Base-by-base conservation (phyloP, 2,329 filamentous ascomycete species). In the Calonectria montana region DNA sequence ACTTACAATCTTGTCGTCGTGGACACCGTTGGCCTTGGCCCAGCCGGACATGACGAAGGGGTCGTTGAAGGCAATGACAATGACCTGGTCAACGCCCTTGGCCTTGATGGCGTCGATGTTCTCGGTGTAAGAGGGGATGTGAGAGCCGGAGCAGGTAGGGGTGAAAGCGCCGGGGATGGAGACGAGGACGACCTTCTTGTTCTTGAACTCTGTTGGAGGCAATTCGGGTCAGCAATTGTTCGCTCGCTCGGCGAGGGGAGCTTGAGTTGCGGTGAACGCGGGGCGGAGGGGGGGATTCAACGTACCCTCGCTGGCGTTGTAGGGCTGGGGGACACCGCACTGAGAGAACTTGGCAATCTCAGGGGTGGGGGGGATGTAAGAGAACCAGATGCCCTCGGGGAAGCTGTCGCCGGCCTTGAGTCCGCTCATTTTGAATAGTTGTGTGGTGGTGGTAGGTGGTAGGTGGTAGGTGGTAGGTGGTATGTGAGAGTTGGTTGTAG, bases 41-140 rank as follows among this genome's bases (percentile, higher is more conserved):
- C 94, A 97, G 67, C 94, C 94, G 79, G 91, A 92, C 94, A 96
- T 96, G 83, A 97, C 95, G 82, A 89, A 97, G 75, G 92, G 87
- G 85, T 97, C 95, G 85, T 97, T 97, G 87, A 87, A 93, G 72
- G 94, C 94, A 80, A 97, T 92, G 81, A 97, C 91, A 77, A 94
- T 90, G 80, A 97, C 91, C 74, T 93, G 84, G 84, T 97, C 95
- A 77, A 97, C 93, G 79, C 94, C 94, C 89, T 96, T 96, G 81
- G 87, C 86, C 86, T 92, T 92, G 84, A 97, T 88, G 81, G 92
- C 87, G 65, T 90, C 87, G 77, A 92, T 86, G 83, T 94, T 92
- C 83, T 90, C 85, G 79, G 96, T 90, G 89, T 95, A 97, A 73
- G 93, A 93, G 73, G 94, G 93, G 73, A 97, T 87, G 87, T 97